phyloP scores from a whole-genome alignment of 2,329 filamentous ascomycete species.

The Clarireedia paspali region DNA sequence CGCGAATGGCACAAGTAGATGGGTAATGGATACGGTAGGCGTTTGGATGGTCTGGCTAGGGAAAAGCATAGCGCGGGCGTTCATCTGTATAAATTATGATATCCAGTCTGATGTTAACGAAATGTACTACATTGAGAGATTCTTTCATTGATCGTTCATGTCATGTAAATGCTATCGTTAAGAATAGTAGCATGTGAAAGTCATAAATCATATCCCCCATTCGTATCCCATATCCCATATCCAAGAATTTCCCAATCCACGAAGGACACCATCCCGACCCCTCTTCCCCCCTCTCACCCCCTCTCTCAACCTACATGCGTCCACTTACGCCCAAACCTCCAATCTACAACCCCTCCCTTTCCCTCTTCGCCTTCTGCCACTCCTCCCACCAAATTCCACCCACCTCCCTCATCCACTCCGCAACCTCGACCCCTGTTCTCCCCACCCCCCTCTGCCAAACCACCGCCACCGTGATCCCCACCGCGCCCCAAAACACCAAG shows the following conservation, averaged over 20 bases:
- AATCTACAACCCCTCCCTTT: slow-evolving; percentile 6
- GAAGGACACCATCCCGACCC: no score
- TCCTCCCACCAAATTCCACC: slow-evolving; percentile 49
- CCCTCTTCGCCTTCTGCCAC: slow-evolving; percentile 46
- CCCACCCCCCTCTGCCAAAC: slow-evolving; percentile 60
- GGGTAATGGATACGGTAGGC: slow-evolving; percentile 5
- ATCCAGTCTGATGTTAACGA: neutral
- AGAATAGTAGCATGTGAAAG: neutral
- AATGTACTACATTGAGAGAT: neutral
- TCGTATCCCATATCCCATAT: neutral
- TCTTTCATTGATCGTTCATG: neutral
- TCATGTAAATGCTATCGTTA: neutral
- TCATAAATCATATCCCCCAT: neutral
- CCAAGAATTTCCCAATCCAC: neutral
- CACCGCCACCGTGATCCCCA: slow-evolving; percentile 47
- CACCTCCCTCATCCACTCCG: slow-evolving; percentile 40
- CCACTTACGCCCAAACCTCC: neutral
- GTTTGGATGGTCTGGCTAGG: slow-evolving; percentile 1
- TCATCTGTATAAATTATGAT: slow-evolving; percentile 1
- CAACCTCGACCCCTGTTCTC: slow-evolving; percentile 54
- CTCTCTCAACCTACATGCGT: slow-evolving; percentile 1
- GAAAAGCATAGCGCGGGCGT: slow-evolving; percentile 17
- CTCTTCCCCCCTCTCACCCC: neutral
- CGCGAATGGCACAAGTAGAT: neutral
- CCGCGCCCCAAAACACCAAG: slow-evolving; percentile 54